Conservation (phyloP, 768 basidiomycete genomes). For the Pisolithus sp. region DNA sequence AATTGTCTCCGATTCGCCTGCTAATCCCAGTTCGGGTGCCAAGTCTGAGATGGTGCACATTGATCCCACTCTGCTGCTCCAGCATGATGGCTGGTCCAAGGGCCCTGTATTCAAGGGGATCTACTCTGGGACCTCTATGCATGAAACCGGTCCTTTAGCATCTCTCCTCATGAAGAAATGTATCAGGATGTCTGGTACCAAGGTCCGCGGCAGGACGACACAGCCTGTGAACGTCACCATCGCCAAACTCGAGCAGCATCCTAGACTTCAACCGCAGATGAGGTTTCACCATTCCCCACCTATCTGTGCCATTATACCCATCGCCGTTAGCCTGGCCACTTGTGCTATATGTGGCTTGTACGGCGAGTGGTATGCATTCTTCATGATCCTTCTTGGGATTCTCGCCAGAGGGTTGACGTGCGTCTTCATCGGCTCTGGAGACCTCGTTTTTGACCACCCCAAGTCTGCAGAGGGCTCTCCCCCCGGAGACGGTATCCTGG, state of each 20-base stretch:
- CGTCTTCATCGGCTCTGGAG: constrained; percentile 18
- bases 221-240: constrained; percentile 11
- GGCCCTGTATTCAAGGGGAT: constrained; percentile 15
- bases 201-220: constrained; percentile 5
- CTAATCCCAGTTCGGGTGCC: too few relatives aligned
- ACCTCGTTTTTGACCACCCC: constrained; percentile 1
- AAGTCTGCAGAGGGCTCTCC: too few relatives aligned
- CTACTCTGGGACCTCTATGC: constrained; percentile 14
- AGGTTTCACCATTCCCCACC: constrained; percentile 8
- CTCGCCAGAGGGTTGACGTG: constrained; percentile 23
- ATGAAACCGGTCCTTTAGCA: constrained; percentile 16
- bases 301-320: background rate
- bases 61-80: too few relatives aligned
- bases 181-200: background rate
- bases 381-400: constrained; percentile 13
- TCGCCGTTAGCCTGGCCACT: background rate
- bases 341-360: constrained; percentile 10
- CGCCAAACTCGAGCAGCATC: constrained; percentile 4
- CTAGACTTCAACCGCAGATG: background rate
- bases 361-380: too few relatives aligned
- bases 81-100: background rate
- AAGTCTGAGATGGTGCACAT: too few relatives aligned
- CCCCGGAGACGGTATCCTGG: too few relatives aligned
- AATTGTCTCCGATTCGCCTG: too few relatives aligned
- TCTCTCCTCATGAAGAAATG: constrained; percentile 12